phyloP scores from a whole-genome alignment of 2,329 filamentous ascomycete species.

The Drechslerella stenobrocha region DNA sequence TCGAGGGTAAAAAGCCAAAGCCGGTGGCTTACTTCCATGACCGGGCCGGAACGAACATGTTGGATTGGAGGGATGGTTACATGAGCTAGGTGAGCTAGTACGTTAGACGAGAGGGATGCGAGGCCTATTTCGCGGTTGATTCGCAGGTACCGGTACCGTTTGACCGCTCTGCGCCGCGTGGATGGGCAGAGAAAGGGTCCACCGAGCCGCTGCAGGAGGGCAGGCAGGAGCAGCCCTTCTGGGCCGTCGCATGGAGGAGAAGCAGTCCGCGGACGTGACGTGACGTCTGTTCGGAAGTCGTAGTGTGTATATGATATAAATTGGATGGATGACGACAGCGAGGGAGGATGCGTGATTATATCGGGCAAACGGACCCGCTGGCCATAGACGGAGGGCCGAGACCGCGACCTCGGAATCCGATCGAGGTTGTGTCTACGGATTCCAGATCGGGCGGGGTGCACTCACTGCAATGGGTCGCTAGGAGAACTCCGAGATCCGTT shows the following conservation, averaged over 20 bases:
- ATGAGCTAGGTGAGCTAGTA: too few relatives aligned
- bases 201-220: neutral
- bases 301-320: too few relatives aligned
- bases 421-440: neutral
- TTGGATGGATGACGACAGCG: neutral
- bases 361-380: slow-evolving; percentile 40
- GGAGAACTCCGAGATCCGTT: slow-evolving; percentile 24
- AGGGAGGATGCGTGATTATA: neutral
- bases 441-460: slow-evolving; percentile 4
- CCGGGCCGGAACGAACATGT: neutral
- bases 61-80: too few relatives aligned
- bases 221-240: slow-evolving; percentile 1
- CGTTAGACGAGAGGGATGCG: too few relatives aligned
- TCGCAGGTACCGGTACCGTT: too few relatives aligned
- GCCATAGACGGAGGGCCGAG: too few relatives aligned
- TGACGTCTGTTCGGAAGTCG: too few relatives aligned
- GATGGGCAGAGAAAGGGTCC: too few relatives aligned
- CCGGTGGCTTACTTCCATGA: neutral
- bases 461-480: neutral
- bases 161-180: too few relatives aligned
- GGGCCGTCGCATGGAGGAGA: slow-evolving; percentile 1
- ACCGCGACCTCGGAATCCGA: too few relatives aligned
- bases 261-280: neutral
- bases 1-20: too few relatives aligned
- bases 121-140: too few relatives aligned